Evolutionary conservation across 805 yeast species (phyloP), one percentile per base, ranked within the genome.

Genomic region (Saccharomycopsis fermentans): DNA sequence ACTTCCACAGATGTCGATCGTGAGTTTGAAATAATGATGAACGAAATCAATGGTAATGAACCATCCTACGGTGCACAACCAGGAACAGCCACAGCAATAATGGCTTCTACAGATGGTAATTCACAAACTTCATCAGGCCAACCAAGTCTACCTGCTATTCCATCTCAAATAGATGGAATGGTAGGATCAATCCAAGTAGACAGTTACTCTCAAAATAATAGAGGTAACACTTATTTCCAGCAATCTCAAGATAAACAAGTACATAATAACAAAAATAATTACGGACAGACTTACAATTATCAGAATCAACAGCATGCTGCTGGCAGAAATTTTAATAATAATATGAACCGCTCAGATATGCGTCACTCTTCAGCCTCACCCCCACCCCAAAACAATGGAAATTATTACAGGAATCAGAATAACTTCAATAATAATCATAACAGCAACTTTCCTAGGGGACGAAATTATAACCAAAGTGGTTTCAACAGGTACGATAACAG

Each of bases 11-110:
- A 61, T 32, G 77, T 78, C 40, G 83, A 80, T 55, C 65, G 70
- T 51, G 84, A 81, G 62, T 75, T 76, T 60, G 80, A 77, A 47
- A 74, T 73, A 57, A 76, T 81, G 71, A 76, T 82, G 77, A 68
- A 70, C 56, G 83, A 77, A 57, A 67, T 80, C 55, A 73, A 73
- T 57, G 77, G 77, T 34, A 52, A 57, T 37, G 52, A 34, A 52
- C 39, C 29, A n/a, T 14, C 32, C 24, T 24, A 48, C 48, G 21
- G 19, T 19, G 17, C 59, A 51, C 37, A 17, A 29, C 29, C 19
- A 26, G 36, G 36, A 19, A 21, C 47, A 4, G 36, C 17, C n/a
- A n/a, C n/a, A 12, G 27, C 53, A 27, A 32, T 50, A 3, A 6
- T 32, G 8, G 21, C 54, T 48, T 9, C 12, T 19, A 26, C 55